These are phyloP conservation scores for Alnus glutinosa DNA, from an alignment of 306 rosid species.

Conservation along the genomic window DNA sequence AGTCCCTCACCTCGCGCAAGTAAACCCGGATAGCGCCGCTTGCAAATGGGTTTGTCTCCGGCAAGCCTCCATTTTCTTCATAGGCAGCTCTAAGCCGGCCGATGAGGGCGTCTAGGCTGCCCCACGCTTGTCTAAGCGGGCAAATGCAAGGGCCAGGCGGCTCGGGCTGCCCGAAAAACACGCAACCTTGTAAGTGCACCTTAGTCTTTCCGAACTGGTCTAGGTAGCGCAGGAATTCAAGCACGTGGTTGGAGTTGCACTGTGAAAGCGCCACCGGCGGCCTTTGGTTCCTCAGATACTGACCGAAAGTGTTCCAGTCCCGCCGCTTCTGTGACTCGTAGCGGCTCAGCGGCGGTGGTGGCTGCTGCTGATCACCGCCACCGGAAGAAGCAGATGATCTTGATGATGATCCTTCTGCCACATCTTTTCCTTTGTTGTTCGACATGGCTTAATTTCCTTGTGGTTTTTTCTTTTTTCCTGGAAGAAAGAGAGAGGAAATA, in stretches of 20 bases:
- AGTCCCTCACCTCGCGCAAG: constrained; percentile 54
- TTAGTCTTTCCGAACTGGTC: constrained; percentile 68
- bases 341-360: constrained; percentile 41
- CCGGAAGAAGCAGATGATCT: constrained; percentile 10
- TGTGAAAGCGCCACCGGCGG: constrained; percentile 55
- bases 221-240: constrained; percentile 51
- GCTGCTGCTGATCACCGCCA: constrained; percentile 6
- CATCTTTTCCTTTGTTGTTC: constrained; percentile 47
- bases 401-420: constrained; percentile 54
- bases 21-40: constrained; percentile 45
- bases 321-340: constrained; percentile 62
- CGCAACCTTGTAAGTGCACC: constrained; percentile 57
- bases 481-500: constrained; percentile 2
- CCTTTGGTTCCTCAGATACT: constrained; percentile 58
- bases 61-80: constrained; percentile 59
- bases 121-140: constrained; percentile 69
- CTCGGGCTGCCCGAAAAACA: constrained; percentile 56
- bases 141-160: constrained; percentile 62
- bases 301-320: constrained; percentile 66
- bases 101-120: constrained; percentile 63
- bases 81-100: constrained; percentile 65
- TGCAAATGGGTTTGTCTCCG: constrained; percentile 58
- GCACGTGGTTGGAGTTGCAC: constrained; percentile 50
- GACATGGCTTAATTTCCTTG: constrained; percentile 22
- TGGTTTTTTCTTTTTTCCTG: neutral